Percentiles rank a stretch among this genome's conserved stretches.
Evolutionary conservation across 2,329 filamentous ascomycete species (phyloP).

Genomic region (Chaetomiaceae sp.): DNA sequence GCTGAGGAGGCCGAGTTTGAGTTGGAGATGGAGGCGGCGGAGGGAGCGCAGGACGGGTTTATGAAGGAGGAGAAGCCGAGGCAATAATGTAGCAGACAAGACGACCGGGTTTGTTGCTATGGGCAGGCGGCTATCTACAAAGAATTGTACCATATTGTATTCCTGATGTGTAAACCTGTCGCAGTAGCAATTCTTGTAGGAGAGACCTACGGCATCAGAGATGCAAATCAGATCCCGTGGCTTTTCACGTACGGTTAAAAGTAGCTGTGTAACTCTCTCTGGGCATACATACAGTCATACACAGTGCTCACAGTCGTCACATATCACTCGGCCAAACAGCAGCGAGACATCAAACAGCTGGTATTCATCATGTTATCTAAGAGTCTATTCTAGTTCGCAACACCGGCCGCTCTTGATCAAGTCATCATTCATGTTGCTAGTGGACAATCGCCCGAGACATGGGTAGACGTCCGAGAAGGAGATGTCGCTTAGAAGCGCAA

Average conservation of each 20-base stretch:
- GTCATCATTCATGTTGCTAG: too few species aligned
- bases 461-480: not conserved
- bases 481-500: conserved; percentile 49
- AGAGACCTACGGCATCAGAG: not conserved
- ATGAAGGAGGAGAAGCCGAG: conserved; percentile 29
- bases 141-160: conserved; percentile 15
- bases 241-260: too few species aligned
- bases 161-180: conserved; percentile 1
- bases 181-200: not conserved
- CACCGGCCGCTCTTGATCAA: not conserved
- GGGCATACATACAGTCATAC: too few species aligned
- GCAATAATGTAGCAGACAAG: not conserved
- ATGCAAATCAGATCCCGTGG: too few species aligned
- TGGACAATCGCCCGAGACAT: too few species aligned
- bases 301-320: too few species aligned
- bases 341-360: not conserved
- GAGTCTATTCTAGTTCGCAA: conserved; percentile 9
- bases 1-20: conserved; percentile 35
- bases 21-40: conserved; percentile 7
- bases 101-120: not conserved
- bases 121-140: not conserved
- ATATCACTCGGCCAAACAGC: too few species aligned
- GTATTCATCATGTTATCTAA: not conserved
- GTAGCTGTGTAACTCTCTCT: too few species aligned
- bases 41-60: conserved; percentile 24